These are phyloP conservation scores for Penicillium sp. DNA, from an alignment of 2,329 filamentous ascomycete species.

Conservation along the genomic window DNA sequence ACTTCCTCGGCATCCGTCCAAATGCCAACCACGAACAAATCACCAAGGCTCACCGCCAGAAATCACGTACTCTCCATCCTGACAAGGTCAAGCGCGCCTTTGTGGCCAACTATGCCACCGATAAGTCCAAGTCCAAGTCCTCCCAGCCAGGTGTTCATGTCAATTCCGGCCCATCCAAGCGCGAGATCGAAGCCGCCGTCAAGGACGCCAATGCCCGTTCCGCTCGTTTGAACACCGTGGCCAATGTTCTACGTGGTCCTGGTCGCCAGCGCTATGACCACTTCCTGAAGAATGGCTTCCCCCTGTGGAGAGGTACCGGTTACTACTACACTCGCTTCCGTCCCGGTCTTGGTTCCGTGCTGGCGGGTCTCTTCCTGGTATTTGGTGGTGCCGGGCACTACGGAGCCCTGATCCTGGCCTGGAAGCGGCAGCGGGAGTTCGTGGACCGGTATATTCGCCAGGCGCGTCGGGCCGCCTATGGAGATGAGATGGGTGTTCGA, in stretches of 20 bases:
- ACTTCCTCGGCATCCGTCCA: slow-evolving; percentile 76
- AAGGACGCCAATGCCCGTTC: slow-evolving; percentile 83
- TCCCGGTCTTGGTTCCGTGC: slow-evolving; percentile 81
- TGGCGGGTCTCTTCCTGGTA: slow-evolving; percentile 77
- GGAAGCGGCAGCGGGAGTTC: slow-evolving; percentile 88
- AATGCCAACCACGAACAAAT: slow-evolving; percentile 82
- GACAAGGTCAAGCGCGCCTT: slow-evolving; percentile 93
- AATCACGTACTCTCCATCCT: slow-evolving; percentile 78
- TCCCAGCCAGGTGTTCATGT: slow-evolving; percentile 65
- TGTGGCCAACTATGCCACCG: slow-evolving; percentile 65
- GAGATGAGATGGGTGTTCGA: slow-evolving; percentile 68
- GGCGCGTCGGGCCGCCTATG: slow-evolving; percentile 86
- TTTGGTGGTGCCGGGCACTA: slow-evolving; percentile 88
- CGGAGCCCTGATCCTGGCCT: slow-evolving; percentile 77
- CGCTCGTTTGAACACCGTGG: slow-evolving; percentile 78
- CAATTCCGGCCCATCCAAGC: slow-evolving; percentile 68
- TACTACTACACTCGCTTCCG: slow-evolving; percentile 97
- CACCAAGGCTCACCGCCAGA: slow-evolving; percentile 91
- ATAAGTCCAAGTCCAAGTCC: slow-evolving; percentile 50
- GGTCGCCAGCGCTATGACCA: slow-evolving; percentile 88
- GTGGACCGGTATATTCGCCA: slow-evolving; percentile 89
- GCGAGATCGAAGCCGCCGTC: slow-evolving; percentile 74
- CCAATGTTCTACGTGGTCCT: slow-evolving; percentile 79
- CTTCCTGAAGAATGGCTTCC: slow-evolving; percentile 90
- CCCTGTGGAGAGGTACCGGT: slow-evolving; percentile 92